Evolutionary conservation across 345 rosid species (phyloP), one percentile per base, ranked within the genome.

Genomic region (Rhodamnia argentea): DNA sequence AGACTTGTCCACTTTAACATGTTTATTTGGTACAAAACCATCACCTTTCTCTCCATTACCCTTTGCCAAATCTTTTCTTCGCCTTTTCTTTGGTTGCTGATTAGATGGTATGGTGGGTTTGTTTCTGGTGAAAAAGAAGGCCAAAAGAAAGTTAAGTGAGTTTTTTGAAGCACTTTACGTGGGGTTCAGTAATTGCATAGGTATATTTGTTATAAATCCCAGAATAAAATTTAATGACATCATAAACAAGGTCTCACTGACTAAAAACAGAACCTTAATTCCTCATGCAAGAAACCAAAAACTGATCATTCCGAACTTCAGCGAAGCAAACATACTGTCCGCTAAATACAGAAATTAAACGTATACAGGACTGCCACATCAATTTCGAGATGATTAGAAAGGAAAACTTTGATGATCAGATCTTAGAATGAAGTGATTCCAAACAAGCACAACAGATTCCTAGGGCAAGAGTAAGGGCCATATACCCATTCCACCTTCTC

Each of bases 1-100:
- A 76, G 84, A 83, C 91, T 93, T 96, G 82, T 88, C 89, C 85
- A 90, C 83, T 86, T 94, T 97, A 83, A 82, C 92, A 84, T 92
- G 92, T 90, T 95, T 96, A 86, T 88, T 92, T 85, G 92, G 83
- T 78, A 83, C 82, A 74, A 62, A 88, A 86, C 87, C 91, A 84
- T 92, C 94, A 84, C 85, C 95, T 92, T 29, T 90, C 87, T 92
- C 95, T 42, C 90, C 86, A 74, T 55, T 87, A 86, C 92, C 88
- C 89, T 93, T 95, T 81, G 85, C 83, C 64, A 90, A 83, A 87
- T 95, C 98, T 90, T 92, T 96, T 89, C 96, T 93, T 90, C 92
- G 89, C 93, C 98, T 92, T 93, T 95, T 96, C 92, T 94, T 96
- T 6, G 92, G 92, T 88, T 94, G 94, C 89, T 92, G 94, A 84